These are phyloP conservation scores for Moniliophthora roreri DNA, from an alignment of 1,284 basidiomycete species.

Conservation along the genomic window DNA sequence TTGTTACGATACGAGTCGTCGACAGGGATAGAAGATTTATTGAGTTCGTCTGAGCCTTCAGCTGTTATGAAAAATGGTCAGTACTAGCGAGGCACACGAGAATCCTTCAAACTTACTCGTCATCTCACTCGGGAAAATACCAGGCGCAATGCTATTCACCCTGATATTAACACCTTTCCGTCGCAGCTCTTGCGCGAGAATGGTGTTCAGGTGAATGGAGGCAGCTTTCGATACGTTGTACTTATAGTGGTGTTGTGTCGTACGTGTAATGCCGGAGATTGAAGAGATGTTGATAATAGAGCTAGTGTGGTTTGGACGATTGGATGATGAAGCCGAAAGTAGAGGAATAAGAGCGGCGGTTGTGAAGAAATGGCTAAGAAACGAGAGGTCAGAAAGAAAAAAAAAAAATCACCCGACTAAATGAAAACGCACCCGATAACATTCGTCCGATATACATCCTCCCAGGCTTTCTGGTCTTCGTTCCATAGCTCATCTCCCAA, in stretches of 20 bases:
- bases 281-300: slow-evolving; percentile 18
- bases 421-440: slow-evolving; percentile 11
- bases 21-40: background rate
- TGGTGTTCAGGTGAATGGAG: slow-evolving; percentile 26
- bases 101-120: slow-evolving; percentile 3
- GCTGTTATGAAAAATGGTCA: background rate
- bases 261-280: slow-evolving; percentile 26
- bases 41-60: slow-evolving; percentile 1
- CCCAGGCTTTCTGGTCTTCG: slow-evolving; percentile 9
- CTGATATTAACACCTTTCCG: slow-evolving; percentile 29
- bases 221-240: slow-evolving; percentile 30
- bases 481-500: slow-evolving; percentile 2
- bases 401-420: too few species aligned
- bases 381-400: too few species aligned
- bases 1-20: slow-evolving; percentile 6
- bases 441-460: slow-evolving; percentile 18
- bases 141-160: slow-evolving; percentile 33
- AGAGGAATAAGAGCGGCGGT: slow-evolving; percentile 31
- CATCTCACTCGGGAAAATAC: slow-evolving; percentile 30
- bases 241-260: slow-evolving; percentile 22
- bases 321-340: slow-evolving; percentile 15
- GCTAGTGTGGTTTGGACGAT: slow-evolving; percentile 5
- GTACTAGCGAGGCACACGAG: slow-evolving; percentile 13
- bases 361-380: slow-evolving; percentile 24
- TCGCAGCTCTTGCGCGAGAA: slow-evolving; percentile 33